Base-by-base conservation (phyloP, 108 stramenopile genomes). In the Fragilariopsis cylindrus region DNA sequence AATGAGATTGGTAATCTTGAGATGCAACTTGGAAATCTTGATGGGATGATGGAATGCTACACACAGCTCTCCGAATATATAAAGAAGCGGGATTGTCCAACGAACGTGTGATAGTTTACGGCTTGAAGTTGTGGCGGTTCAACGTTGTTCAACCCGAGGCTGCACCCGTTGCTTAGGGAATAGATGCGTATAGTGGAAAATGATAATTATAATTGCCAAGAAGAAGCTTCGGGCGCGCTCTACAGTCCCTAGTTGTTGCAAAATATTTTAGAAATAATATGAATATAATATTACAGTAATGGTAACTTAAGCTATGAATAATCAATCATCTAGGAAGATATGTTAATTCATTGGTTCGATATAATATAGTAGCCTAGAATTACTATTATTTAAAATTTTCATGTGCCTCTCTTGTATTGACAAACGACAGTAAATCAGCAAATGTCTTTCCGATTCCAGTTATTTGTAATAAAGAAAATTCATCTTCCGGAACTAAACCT, bases 1-100 rank as follows among this genome's bases (percentile, higher is more conserved):
- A 88, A 85, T 60, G 88, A 91, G 62, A 91, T 91, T 67, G 90
- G 90, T 13, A 91, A 91, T 74, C 82, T 91, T 49, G 72, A 89
- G 44, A 63, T 86, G 44, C 64, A 79, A 47, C 69, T 74, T 11
- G 85, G 89, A 39, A 84, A 86, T 48, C 52, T 82, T 4, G 62
- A 66, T 19, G 70, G n/a, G 44, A 55, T 76, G 54, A 79, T 79
- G 82, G 79, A 84, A 42, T 77, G 82, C 45, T 86, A 83, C 65
- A 75, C 81, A 5, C 79, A 84, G 85, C 75, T 1, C 73, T 81
- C 13, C 76, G 80, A 9, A 84, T 84, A 16, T 80, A 84, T 48
- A 80, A 75, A 39, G 56, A 76, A 9, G 83, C 83, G 4, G 82
- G 81, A 57, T 82, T 76, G 67, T 44, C 60, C 49, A 78, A 84